Percentiles rank a stretch among this genome's conserved stretches.
These are phyloP conservation scores for Vanilla planifolia DNA, from an alignment of 106 monocot genomes.

Conservation along the genomic window DNA sequence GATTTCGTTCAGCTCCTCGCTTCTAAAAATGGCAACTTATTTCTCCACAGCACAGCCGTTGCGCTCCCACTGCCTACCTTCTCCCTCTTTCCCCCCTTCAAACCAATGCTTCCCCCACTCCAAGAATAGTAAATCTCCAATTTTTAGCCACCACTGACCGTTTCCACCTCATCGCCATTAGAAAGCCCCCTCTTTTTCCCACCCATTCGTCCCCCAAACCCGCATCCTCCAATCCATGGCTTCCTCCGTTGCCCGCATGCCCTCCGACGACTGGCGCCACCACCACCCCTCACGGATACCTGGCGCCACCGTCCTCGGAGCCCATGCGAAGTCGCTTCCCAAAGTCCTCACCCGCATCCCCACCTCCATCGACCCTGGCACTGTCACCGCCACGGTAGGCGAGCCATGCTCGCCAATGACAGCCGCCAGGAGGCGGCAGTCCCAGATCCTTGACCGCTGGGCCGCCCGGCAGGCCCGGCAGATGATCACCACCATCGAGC, in stretches of 20 bases:
- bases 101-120: background rate
- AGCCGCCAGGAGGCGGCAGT: constrained; percentile 14
- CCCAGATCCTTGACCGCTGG: constrained; percentile 52
- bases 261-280: constrained; percentile 22
- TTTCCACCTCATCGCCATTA: background rate
- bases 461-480: constrained; percentile 44
- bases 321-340: no score
- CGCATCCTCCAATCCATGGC: constrained; percentile 8
- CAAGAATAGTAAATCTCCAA: background rate
- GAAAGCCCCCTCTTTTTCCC: background rate
- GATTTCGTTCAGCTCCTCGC: background rate
- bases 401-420: background rate
- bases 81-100: background rate
- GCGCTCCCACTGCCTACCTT: background rate
- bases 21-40: background rate
- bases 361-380: background rate
- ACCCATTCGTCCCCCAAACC: background rate
- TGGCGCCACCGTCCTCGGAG: no score
- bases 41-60: background rate
- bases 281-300: background rate
- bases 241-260: constrained; percentile 33
- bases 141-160: background rate
- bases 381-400: background rate
- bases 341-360: background rate
- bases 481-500: constrained; percentile 43